Conservation (phyloP, 1,284 basidiomycete genomes). For the Malassezia psittaci region DNA sequence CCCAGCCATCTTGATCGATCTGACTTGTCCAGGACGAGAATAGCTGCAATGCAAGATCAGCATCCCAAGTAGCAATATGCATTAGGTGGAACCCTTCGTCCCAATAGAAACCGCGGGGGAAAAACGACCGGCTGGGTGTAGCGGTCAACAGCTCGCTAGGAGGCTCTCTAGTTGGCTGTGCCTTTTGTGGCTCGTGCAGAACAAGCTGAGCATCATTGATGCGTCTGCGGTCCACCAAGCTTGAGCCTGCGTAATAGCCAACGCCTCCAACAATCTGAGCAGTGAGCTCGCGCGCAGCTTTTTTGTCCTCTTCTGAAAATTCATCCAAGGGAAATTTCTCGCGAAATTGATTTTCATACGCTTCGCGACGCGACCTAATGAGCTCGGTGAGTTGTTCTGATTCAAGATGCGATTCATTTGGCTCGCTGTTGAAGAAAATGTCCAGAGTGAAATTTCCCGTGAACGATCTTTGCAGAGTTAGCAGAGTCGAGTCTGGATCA, state of each 20-base stretch:
- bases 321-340: slow-evolving; percentile 57
- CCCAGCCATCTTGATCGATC: slow-evolving; percentile 87
- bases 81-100: slow-evolving; percentile 91
- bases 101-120: slow-evolving; percentile 94
- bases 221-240: slow-evolving; percentile 72
- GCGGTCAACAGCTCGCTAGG: slow-evolving; percentile 64
- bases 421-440: slow-evolving; percentile 60
- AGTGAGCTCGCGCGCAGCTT: slow-evolving; percentile 74
- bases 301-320: slow-evolving; percentile 53
- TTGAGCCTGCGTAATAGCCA: slow-evolving; percentile 85
- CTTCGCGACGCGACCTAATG: slow-evolving; percentile 58
- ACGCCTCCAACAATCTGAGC: slow-evolving; percentile 82
- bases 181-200: slow-evolving; percentile 22
- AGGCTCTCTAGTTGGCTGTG: slow-evolving; percentile 49
- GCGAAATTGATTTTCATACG: slow-evolving; percentile 63
- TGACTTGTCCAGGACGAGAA: slow-evolving; percentile 76
- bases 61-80: slow-evolving; percentile 83
- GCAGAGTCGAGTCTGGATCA: slow-evolving; percentile 65
- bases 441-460: slow-evolving; percentile 76
- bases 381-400: slow-evolving; percentile 55
- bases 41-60: slow-evolving; percentile 78
- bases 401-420: slow-evolving; percentile 57
- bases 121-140: slow-evolving; percentile 86
- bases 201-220: slow-evolving; percentile 68
- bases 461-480: slow-evolving; percentile 70